Percentiles rank a stretch among this genome's conserved stretches.
Conservation (phyloP, 2,329 filamentous ascomycete genomes). For the Penicillium fuscoglaucum region DNA sequence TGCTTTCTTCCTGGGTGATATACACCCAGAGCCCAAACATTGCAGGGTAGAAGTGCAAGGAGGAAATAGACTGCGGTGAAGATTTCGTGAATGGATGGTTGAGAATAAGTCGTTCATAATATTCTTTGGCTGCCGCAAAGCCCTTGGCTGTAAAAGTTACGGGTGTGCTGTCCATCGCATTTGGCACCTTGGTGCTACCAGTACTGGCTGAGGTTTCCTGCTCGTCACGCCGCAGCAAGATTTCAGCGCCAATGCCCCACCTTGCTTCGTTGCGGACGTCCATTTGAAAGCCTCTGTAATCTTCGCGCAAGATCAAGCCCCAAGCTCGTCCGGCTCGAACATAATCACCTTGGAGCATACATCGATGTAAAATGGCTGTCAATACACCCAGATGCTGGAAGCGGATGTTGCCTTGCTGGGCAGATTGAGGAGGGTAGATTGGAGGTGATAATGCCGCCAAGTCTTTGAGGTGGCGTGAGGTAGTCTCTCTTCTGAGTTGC, state of each 20-base stretch:
- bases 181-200: not conserved
- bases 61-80: conserved; percentile 60
- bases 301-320: conserved; percentile 68
- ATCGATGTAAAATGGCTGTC: conserved; percentile 69
- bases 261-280: conserved; percentile 69
- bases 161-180: conserved; percentile 6
- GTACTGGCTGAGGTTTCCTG: conserved; percentile 17
- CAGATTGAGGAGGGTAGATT: conserved; percentile 37
- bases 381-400: conserved; percentile 64
- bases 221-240: conserved; percentile 64
- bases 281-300: conserved; percentile 56
- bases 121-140: conserved; percentile 61
- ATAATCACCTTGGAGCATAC: conserved; percentile 70
- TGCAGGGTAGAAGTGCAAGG: conserved; percentile 76
- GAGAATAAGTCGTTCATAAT: conserved; percentile 76
- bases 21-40: conserved; percentile 82
- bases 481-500: conserved; percentile 11
- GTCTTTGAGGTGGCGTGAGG: conserved; percentile 21
- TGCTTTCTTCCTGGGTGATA: conserved; percentile 64
- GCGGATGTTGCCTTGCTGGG: conserved; percentile 39
- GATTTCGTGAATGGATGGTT: conserved; percentile 70
- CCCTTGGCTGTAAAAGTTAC: conserved; percentile 48
- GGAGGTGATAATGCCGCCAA: conserved; percentile 37
- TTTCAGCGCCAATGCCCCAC: conserved; percentile 84
- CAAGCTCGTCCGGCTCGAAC: conserved; percentile 71